Evolutionary conservation across 805 yeast species (phyloP).

Genomic region (Crinitomyces ghanaensis): DNA sequence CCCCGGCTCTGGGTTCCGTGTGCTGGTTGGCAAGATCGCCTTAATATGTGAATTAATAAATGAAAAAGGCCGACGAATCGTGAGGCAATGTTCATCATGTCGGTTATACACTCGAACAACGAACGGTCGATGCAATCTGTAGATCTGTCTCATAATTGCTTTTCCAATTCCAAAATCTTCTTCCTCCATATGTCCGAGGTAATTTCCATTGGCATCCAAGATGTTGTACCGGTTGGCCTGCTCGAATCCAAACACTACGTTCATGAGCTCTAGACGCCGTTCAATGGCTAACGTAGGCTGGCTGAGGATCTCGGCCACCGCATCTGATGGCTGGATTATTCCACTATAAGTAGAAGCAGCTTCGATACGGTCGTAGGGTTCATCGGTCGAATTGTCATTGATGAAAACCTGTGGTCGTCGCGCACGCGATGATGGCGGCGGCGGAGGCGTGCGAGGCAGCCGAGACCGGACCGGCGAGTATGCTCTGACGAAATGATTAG

Average conservation of each 20-base stretch:
- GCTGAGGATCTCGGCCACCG: conserved; percentile 47
- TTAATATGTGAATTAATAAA: conserved; percentile 83
- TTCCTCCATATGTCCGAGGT: conserved; percentile 73
- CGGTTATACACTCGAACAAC: conserved; percentile 27
- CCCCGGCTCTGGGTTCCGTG: too few species aligned
- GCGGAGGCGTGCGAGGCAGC: too few species aligned
- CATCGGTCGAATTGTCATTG: not conserved
- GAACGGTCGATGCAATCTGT: conserved; percentile 73
- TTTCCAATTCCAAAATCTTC: conserved; percentile 60
- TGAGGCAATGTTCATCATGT: conserved; percentile 26
- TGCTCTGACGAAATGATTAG: too few species aligned
- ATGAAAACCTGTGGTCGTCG: too few species aligned
- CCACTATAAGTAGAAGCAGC: conserved; percentile 35
- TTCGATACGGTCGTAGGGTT: not conserved
- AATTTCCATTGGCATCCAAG: conserved; percentile 61
- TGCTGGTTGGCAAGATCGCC: conserved; percentile 44
- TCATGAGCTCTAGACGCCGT: conserved; percentile 80
- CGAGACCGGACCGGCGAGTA: too few species aligned
- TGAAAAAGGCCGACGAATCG: conserved; percentile 71
- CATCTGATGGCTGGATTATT: conserved; percentile 43
- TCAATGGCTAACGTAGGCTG: conserved; percentile 84
- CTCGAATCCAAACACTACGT: conserved; percentile 77
- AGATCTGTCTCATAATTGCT: conserved; percentile 70
- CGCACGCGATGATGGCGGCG: too few species aligned
- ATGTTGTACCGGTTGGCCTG: conserved; percentile 73